Conservation (phyloP, 2,329 filamentous ascomycete genomes). For the Dactylellina parvicollis region DNA sequence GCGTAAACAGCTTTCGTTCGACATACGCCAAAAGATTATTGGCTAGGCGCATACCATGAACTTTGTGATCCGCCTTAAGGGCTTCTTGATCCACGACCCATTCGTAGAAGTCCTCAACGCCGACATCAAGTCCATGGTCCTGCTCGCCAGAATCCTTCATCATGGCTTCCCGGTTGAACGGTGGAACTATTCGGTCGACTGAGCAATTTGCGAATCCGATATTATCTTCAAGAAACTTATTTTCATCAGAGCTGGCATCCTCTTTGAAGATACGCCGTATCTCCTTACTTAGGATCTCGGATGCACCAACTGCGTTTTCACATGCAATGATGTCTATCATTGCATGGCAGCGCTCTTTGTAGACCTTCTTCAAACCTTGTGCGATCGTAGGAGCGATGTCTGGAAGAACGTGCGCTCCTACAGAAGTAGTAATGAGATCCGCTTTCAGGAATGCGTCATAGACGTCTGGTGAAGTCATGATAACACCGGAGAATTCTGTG, state of each 20-base stretch:
- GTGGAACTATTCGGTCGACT: constrained; percentile 96
- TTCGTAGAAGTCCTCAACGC: constrained; percentile 98
- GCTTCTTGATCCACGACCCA: constrained; percentile 94
- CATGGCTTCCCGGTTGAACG: constrained; percentile 68
- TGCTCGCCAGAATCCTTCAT: constrained; percentile 61
- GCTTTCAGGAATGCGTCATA: constrained; percentile 86
- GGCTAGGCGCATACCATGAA: constrained; percentile 92
- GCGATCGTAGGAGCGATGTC: constrained; percentile 96
- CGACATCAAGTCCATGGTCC: constrained; percentile 79
- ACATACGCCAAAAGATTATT: constrained; percentile 92
- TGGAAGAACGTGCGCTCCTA: constrained; percentile 93
- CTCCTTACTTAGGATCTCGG: constrained; percentile 63
- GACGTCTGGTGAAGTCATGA: constrained; percentile 88
- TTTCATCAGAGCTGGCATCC: constrained; percentile 38
- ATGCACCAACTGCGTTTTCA: constrained; percentile 96
- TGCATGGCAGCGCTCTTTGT: constrained; percentile 64
- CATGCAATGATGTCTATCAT: constrained; percentile 94
- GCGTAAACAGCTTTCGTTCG: constrained; percentile 98
- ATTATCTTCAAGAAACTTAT: constrained; percentile 66
- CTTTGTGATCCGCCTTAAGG: constrained; percentile 79
- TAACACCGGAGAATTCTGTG: constrained; percentile 95
- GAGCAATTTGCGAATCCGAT: constrained; percentile 96
- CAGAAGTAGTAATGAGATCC: constrained; percentile 93
- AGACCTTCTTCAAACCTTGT: constrained; percentile 85
- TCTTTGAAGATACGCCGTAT: constrained; percentile 54